phyloP scores from a whole-genome alignment of 345 rosid species.

The Eucalyptus caleyi region DNA sequence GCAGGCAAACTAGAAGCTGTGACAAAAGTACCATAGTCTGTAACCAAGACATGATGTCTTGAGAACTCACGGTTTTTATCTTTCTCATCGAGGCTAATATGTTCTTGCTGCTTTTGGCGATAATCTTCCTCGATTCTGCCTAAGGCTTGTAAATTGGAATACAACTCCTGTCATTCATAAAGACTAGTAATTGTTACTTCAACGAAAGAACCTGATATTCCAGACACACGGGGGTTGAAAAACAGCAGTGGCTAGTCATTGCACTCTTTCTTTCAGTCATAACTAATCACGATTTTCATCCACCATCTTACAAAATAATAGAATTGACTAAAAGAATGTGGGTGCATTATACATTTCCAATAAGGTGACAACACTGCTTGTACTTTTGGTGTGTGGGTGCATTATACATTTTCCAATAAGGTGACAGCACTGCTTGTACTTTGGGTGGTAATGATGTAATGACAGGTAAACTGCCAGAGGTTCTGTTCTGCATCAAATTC shows the following conservation, averaged over 20 bases:
- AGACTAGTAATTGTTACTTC: not conserved
- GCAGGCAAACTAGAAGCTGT: not conserved
- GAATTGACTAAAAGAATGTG: not conserved
- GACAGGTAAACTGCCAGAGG: no score
- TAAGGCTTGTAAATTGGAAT: conserved; percentile 72
- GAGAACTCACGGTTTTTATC: conserved; percentile 18
- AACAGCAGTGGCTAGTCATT: not conserved
- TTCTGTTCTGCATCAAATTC: not conserved
- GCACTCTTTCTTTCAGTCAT: not conserved
- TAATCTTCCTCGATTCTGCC: conserved; percentile 90
- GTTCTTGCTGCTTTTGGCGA: conserved; percentile 67
- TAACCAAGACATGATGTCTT: not conserved
- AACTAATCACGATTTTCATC: not conserved
- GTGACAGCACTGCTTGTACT: no score
- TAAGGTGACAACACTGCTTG: no score
- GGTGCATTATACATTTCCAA: not conserved
- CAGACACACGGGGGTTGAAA: not conserved
- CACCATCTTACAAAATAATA: not conserved
- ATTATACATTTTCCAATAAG: not conserved
- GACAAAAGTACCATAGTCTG: not conserved
- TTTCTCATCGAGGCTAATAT: conserved; percentile 55
- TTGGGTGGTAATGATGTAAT: no score
- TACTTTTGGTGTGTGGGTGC: no score
- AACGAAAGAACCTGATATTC: not conserved
- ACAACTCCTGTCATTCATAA: conserved; percentile 49